phyloP scores from a whole-genome alignment of 495 filamentous ascomycete species.

The Penicillium longicatenatum region DNA sequence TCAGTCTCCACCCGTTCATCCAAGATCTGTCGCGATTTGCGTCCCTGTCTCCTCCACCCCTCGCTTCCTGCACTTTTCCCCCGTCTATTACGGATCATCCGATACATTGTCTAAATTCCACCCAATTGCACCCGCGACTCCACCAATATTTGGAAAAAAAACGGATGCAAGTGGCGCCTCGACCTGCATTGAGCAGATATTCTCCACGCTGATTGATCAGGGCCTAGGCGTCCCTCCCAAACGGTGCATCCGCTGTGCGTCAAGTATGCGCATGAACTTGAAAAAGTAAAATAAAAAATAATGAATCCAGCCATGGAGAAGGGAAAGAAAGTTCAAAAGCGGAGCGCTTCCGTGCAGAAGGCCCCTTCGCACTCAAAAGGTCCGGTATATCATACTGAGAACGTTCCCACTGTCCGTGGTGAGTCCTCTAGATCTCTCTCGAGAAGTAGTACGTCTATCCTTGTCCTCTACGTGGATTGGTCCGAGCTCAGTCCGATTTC shows the following conservation, averaged over 20 bases:
- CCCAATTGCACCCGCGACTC: conserved; percentile 13
- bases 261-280: conserved; percentile 32
- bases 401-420: conserved; percentile 20
- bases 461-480: neutral
- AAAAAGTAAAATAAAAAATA: conserved; percentile 6
- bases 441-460: conserved; percentile 33
- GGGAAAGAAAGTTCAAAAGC: conserved; percentile 31
- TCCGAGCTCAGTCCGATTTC: conserved; percentile 12
- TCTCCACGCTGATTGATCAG: conserved; percentile 21
- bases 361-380: conserved; percentile 26
- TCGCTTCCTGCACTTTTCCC: conserved; percentile 24
- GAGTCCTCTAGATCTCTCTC: conserved; percentile 19
- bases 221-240: conserved; percentile 20
- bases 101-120: conserved; percentile 21
- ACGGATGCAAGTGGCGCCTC: conserved; percentile 25
- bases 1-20: conserved; percentile 18
- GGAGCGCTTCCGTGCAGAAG: conserved; percentile 27
- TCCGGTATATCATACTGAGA: conserved; percentile 32
- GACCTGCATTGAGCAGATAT: conserved; percentile 4
- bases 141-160: conserved; percentile 15
- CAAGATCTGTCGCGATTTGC: conserved; percentile 20
- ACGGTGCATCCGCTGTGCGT: conserved; percentile 32
- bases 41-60: conserved; percentile 22
- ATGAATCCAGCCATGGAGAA: conserved; percentile 34
- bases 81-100: conserved; percentile 14